Percentiles rank a stretch among this genome's conserved stretches.
These are phyloP conservation scores for Cyclocybe aegerita DNA, from an alignment of 768 basidiomycete genomes.

Conservation along the genomic window DNA sequence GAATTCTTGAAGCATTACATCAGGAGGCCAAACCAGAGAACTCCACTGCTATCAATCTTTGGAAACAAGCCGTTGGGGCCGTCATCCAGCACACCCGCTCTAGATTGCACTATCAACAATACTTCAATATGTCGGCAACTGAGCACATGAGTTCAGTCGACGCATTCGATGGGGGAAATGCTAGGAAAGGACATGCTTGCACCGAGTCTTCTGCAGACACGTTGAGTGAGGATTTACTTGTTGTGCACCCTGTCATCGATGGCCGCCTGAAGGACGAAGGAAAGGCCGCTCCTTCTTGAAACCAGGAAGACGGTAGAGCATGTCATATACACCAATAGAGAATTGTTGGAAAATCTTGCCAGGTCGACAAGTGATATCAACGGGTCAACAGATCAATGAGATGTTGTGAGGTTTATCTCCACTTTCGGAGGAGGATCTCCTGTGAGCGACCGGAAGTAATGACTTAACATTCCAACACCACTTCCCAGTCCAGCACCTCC, in stretches of 20 bases:
- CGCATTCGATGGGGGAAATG: slow-evolving; percentile 59
- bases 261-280: slow-evolving; percentile 61
- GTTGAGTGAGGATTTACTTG: slow-evolving; percentile 48
- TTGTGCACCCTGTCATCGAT: slow-evolving; percentile 65
- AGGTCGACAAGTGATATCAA: neutral
- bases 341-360: neutral
- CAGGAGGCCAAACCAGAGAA: slow-evolving; percentile 5
- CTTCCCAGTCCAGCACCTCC: slow-evolving; percentile 73
- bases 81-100: slow-evolving; percentile 47
- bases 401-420: slow-evolving; percentile 24
- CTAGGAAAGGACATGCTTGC: slow-evolving; percentile 34
- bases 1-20: slow-evolving; percentile 10
- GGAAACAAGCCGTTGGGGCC: slow-evolving; percentile 45
- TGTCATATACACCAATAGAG: neutral
- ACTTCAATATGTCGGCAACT: slow-evolving; percentile 56
- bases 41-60: slow-evolving; percentile 33
- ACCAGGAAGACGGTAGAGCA: neutral
- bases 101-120: slow-evolving; percentile 52
- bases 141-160: slow-evolving; percentile 84
- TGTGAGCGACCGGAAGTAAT: slow-evolving; percentile 51
- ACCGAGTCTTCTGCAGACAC: slow-evolving; percentile 13
- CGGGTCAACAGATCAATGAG: slow-evolving; percentile 12
- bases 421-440: slow-evolving; percentile 49
- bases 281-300: neutral
- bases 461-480: slow-evolving; percentile 55